Evolutionary conservation across 2,329 filamentous ascomycete species (phyloP), one percentile per base, ranked within the genome.

Genomic region (Alternaria brassicae): DNA sequence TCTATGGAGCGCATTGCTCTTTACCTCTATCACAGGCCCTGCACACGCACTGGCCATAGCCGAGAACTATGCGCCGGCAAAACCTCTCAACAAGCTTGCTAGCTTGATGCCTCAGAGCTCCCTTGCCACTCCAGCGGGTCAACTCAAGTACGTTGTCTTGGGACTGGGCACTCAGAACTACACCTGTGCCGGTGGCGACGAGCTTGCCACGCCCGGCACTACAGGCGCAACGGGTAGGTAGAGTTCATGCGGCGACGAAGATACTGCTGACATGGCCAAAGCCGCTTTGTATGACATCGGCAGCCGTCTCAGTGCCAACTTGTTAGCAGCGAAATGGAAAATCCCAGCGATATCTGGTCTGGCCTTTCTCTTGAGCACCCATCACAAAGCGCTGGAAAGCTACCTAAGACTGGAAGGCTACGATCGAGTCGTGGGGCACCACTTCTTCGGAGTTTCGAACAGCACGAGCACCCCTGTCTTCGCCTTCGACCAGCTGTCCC

Each of bases 371-470:
- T 37, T 49, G 12, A 37, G 32, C 17, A 25, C 30, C 12, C 19
- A 49, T 15, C 32, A 13, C 23, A 37, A 37, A 15, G 45, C 30
- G 32, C 25, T 49, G n/a, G 28, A 37, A 13, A 21, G 9, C 19
- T 48, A 48, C 15, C 12, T 49, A 25, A 37, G 19, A n/a, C 45
- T 49, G 17, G 32, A 49, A 25, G 61, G 58, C 42, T 63, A 50
- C 23, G n/a, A 45, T 13, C 42, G 58, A 2, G 82, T 82, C 67
- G 70, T 87, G n/a, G 89, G 88, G 32, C 82, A 85, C 65, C 89
- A 91, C 80, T 89, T 81, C 82, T 91, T 91, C 79, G 83, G 84
- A 73, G 63, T 65, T 23, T 48, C 30, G 28, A 34, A 36, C 25
- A 17, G 45, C 17, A 48, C 30, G 30, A 78, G 81, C 51, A 76